phyloP scores from a whole-genome alignment of 2,329 filamentous ascomycete genomes.

The Thelonectria rubi region DNA sequence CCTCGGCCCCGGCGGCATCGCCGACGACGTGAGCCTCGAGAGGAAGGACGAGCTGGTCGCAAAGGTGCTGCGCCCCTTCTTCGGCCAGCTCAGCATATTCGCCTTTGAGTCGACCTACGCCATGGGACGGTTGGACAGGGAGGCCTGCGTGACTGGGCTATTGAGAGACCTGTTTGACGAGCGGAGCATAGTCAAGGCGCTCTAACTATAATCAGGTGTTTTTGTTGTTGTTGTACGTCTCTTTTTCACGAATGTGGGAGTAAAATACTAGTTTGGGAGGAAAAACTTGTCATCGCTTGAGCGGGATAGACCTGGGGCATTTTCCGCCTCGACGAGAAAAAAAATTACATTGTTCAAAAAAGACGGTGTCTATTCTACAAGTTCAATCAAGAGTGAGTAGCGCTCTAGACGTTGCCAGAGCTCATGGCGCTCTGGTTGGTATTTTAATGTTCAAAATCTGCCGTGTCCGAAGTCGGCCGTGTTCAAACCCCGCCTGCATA shows the following conservation, averaged over 20 bases:
- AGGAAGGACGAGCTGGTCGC: slow-evolving; percentile 75
- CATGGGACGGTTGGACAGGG: slow-evolving; percentile 75
- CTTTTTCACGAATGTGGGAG: neutral
- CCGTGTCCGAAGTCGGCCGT: neutral
- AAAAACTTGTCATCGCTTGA: neutral
- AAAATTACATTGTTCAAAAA: neutral
- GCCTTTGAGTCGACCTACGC: slow-evolving; percentile 93
- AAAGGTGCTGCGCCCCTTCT: slow-evolving; percentile 85
- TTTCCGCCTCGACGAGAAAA: neutral
- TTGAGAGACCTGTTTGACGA: slow-evolving; percentile 84
- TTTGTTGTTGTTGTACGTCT: neutral
- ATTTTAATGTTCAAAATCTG: neutral
- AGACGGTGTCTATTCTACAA: neutral
- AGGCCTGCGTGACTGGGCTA: slow-evolving; percentile 69
- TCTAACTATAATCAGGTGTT: slow-evolving; percentile 48
- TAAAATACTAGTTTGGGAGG: neutral
- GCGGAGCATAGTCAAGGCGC: slow-evolving; percentile 69
- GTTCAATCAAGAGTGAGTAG: neutral
- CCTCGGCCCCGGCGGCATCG: slow-evolving; percentile 62
- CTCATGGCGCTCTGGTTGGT: neutral
- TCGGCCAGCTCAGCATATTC: slow-evolving; percentile 90
- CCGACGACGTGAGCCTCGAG: slow-evolving; percentile 65
- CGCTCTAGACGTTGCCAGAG: neutral
- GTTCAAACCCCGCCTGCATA: neutral
- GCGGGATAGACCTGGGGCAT: neutral